A percentile compares a stretch with the other conserved stretches of the same genome.
Evolutionary conservation across 176 grass and related monocot genomes (phyloP).

Genomic region (Avena eriantha): DNA sequence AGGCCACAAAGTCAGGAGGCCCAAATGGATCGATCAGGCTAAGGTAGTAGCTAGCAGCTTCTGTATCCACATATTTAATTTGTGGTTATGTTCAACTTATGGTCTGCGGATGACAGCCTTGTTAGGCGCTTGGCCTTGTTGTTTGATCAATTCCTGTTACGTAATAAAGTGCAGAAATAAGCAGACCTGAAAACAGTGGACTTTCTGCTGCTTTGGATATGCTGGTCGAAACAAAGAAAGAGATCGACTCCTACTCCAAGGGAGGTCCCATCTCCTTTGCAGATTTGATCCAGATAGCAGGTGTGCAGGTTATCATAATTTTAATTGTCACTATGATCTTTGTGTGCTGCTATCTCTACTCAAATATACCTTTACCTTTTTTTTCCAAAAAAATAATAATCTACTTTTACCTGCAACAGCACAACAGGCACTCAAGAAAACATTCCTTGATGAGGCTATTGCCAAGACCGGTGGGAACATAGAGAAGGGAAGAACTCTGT

Average conservation of each 20-base stretch:
- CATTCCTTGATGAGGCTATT: conserved; percentile 86
- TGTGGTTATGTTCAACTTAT: neutral
- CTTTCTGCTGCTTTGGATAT: conserved; percentile 78
- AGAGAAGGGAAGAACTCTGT: conserved; percentile 90
- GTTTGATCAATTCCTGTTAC: conserved; percentile 37
- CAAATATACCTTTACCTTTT: conserved; percentile 12
- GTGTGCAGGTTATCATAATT: conserved; percentile 21
- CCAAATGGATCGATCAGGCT: conserved; percentile 96
- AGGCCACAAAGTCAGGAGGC: conserved; percentile 95
- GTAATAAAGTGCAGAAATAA: conserved; percentile 90
- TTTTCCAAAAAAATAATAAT: too few relatives aligned
- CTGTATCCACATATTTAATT: neutral
- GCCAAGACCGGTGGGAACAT: conserved; percentile 86
- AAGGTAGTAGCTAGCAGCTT: conserved; percentile 59
- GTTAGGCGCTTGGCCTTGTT: neutral
- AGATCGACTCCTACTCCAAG: conserved; percentile 89
- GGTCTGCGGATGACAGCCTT: neutral
- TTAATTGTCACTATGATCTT: neutral
- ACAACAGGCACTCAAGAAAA: conserved; percentile 84
- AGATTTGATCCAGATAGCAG: conserved; percentile 82
- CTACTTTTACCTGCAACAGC: conserved; percentile 60
- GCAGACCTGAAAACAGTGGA: conserved; percentile 89
- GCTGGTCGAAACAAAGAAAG: conserved; percentile 72
- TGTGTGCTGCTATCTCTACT: neutral
- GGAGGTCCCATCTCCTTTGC: conserved; percentile 88